Conservation (phyloP, 2,329 filamentous ascomycete genomes). For the Epichloe bromicola region DNA sequence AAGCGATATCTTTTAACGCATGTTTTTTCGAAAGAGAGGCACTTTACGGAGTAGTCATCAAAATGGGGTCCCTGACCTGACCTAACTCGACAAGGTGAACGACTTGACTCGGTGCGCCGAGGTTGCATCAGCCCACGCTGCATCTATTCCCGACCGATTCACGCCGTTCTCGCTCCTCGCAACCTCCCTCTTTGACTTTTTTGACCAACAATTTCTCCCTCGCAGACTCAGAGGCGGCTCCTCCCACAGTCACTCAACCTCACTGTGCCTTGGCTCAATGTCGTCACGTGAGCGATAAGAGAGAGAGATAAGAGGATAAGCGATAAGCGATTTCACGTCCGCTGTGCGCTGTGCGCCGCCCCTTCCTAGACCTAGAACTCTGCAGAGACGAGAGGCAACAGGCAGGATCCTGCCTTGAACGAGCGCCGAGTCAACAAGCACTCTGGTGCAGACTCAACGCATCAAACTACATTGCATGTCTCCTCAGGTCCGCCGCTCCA, state of each 20-base stretch:
- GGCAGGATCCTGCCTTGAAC: not conserved
- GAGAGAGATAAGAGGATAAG: not conserved
- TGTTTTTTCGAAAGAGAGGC: too few relatives aligned
- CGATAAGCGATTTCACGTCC: too few relatives aligned
- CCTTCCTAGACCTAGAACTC: too few relatives aligned
- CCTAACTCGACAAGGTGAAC: not conserved
- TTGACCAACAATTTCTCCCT: not conserved
- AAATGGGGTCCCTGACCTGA: not conserved
- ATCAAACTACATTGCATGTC: conserved; percentile 14
- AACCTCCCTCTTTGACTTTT: not conserved
- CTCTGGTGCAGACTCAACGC: not conserved
- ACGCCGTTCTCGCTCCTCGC: conserved; percentile 2
- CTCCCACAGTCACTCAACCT: not conserved
- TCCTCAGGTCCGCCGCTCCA: conserved; percentile 19
- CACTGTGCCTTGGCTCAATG: not conserved
- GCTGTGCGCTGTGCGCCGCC: too few relatives aligned
- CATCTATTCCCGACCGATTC: conserved; percentile 2
- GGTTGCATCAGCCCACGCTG: not conserved
- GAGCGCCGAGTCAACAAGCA: not conserved
- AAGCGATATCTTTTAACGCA: not conserved
- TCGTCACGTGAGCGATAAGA: not conserved
- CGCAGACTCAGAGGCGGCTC: too few relatives aligned
- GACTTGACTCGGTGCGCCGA: not conserved
- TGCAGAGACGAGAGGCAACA: too few relatives aligned
- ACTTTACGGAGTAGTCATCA: too few relatives aligned